Conservation (phyloP, 1,284 basidiomycete genomes). For the Austroboletus novae-zelandiae region DNA sequence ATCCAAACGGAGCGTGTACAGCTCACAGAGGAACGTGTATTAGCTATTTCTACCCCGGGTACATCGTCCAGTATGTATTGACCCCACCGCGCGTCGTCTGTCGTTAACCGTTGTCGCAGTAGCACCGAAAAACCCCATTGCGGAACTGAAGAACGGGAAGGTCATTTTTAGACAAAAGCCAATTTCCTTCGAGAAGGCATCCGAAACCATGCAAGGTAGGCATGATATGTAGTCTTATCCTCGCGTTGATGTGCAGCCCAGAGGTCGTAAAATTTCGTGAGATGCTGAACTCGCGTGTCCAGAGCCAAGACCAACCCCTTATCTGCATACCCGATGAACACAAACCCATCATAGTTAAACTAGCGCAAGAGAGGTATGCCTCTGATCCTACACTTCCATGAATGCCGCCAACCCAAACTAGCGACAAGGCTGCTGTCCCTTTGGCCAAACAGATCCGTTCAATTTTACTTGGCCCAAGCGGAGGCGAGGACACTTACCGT, state of each 20-base stretch:
- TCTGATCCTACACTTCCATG: not conserved
- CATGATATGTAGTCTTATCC: slow-evolving; percentile 2
- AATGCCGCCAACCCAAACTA: slow-evolving; percentile 30
- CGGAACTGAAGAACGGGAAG: slow-evolving; percentile 74
- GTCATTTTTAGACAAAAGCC: slow-evolving; percentile 77
- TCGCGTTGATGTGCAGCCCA: slow-evolving; percentile 5
- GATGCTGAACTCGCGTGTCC: slow-evolving; percentile 55
- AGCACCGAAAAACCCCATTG: slow-evolving; percentile 41
- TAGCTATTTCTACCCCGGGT: slow-evolving; percentile 13
- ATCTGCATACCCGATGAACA: slow-evolving; percentile 62
- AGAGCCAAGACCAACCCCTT: slow-evolving; percentile 47
- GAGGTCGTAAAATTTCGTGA: slow-evolving; percentile 74
- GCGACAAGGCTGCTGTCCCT: slow-evolving; percentile 63
- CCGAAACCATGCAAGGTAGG: slow-evolving; percentile 80
- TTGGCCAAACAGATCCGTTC: slow-evolving; percentile 66
- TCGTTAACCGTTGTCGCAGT: slow-evolving; percentile 1
- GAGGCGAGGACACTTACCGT: slow-evolving; percentile 44
- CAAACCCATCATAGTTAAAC: slow-evolving; percentile 72
- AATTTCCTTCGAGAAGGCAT: slow-evolving; percentile 70
- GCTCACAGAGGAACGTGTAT: slow-evolving; percentile 2
- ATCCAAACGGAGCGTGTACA: slow-evolving; percentile 6
- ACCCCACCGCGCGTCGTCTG: not conserved
- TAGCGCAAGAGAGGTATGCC: slow-evolving; percentile 75
- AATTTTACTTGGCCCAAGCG: slow-evolving; percentile 53
- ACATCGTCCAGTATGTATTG: slow-evolving; percentile 17